Percentiles rank a stretch among this genome's conserved stretches.
Evolutionary conservation across 305 asterid genomes (phyloP).

Genomic region (Fraxinus paxiana): DNA sequence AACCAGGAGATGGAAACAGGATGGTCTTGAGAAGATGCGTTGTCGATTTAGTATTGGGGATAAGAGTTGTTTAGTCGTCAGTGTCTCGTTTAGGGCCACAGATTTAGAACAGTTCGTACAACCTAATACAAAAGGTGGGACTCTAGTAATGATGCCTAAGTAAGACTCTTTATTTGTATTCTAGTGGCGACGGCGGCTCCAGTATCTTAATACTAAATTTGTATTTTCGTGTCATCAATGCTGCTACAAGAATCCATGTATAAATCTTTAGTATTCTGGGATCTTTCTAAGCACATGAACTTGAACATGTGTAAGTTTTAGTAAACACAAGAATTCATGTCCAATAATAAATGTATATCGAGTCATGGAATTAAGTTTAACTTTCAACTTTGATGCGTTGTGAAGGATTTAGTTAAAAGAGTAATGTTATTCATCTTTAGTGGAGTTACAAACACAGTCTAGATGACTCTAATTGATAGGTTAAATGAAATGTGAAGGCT

Average conservation of each 20-base stretch:
- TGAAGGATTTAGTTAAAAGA: background rate
- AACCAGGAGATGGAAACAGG: constrained; percentile 20
- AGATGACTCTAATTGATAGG: too few species aligned
- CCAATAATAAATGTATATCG: background rate
- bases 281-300: background rate
- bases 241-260: background rate
- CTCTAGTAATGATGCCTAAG: background rate
- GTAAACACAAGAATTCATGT: background rate
- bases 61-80: background rate
- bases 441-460: too few species aligned
- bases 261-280: background rate
- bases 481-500: too few species aligned
- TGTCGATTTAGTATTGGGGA: constrained; percentile 43
- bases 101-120: constrained; percentile 16
- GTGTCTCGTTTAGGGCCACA: constrained; percentile 18
- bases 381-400: background rate
- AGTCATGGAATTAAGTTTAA: background rate
- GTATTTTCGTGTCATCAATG: background rate
- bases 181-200: constrained; percentile 17
- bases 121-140: constrained; percentile 17
- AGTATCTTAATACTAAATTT: background rate
- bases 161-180: background rate
- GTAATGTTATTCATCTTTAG: too few species aligned
- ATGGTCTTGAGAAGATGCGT: constrained; percentile 23
- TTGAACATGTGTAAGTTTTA: background rate